A percentile compares a stretch with the other conserved stretches of the same genome.
phyloP scores from a whole-genome alignment of 1,139 yeast species.

The Magnusiomyces sp. region DNA sequence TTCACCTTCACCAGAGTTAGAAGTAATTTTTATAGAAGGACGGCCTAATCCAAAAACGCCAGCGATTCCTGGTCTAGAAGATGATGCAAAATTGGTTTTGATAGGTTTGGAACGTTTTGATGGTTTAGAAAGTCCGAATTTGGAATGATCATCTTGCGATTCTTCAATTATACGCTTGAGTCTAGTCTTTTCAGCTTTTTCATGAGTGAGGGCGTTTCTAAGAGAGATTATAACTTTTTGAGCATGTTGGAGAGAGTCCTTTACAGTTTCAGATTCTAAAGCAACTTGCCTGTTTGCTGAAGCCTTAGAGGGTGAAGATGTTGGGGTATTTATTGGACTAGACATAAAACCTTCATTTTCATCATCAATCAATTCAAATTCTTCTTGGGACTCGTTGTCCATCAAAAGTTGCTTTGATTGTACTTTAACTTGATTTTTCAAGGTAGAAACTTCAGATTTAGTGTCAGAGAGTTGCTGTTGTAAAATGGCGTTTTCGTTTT shows the following conservation, averaged over 20 bases:
- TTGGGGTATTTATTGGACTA: conserved; percentile 31
- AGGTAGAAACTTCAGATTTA: conserved; percentile 17
- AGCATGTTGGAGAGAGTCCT: conserved; percentile 58
- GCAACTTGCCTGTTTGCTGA: conserved; percentile 44
- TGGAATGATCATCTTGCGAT: conserved; percentile 18
- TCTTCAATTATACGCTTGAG: conserved; percentile 26
- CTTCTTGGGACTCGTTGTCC: neutral
- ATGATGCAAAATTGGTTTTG: neutral
- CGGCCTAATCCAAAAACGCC: too few relatives aligned
- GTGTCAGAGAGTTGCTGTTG: conserved; percentile 16
- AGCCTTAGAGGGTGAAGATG: conserved; percentile 37
- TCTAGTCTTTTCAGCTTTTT: conserved; percentile 31
- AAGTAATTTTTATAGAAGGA: too few relatives aligned
- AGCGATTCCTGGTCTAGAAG: too few relatives aligned
- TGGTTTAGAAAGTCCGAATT: neutral
- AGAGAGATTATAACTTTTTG: conserved; percentile 36
- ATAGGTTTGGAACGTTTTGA: neutral
- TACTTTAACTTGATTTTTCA: conserved; percentile 31
- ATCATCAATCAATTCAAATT: conserved; percentile 1
- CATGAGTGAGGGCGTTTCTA: conserved; percentile 26
- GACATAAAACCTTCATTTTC: neutral
- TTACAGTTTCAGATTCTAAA: conserved; percentile 59
- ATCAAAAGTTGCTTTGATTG: neutral
- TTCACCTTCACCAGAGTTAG: too few relatives aligned
- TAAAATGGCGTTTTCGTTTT: conserved; percentile 22